phyloP scores from a whole-genome alignment of 257 asterid genomes.

The Buddleja alternifolia region DNA sequence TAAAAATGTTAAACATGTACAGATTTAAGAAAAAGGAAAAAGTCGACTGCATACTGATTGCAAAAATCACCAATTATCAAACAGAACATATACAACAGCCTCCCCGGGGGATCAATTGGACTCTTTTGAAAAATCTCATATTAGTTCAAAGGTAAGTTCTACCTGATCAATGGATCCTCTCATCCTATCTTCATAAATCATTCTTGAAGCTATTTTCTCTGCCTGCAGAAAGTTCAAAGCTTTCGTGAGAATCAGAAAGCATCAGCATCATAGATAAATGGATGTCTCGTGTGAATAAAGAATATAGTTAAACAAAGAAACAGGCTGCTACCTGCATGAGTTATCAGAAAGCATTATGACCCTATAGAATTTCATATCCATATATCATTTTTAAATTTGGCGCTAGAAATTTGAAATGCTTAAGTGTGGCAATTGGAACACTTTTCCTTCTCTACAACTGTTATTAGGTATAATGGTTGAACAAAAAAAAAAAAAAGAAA shows the following conservation, averaged over 20 bases:
- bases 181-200: conserved; percentile 97
- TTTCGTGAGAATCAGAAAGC: neutral
- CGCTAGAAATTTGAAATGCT: neutral
- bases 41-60: neutral
- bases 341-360: neutral
- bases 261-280: neutral
- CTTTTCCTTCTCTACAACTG: neutral
- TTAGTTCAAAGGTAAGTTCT: conserved; percentile 20
- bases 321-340: neutral
- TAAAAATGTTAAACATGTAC: neutral
- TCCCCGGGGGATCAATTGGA: conserved; percentile 2
- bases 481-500: too few relatives aligned
- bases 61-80: neutral
- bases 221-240: conserved; percentile 57
- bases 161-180: conserved; percentile 99
- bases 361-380: neutral
- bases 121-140: neutral
- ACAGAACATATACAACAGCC: conserved; percentile 14
- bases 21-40: neutral
- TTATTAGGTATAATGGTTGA: too few relatives aligned
- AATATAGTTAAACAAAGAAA: neutral
- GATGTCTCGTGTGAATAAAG: neutral
- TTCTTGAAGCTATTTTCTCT: conserved; percentile 97
- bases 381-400: neutral
- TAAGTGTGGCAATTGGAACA: neutral